phyloP scores from a whole-genome alignment of 139 green algal genomes.

The Astrephomene gubernaculifera region DNA sequence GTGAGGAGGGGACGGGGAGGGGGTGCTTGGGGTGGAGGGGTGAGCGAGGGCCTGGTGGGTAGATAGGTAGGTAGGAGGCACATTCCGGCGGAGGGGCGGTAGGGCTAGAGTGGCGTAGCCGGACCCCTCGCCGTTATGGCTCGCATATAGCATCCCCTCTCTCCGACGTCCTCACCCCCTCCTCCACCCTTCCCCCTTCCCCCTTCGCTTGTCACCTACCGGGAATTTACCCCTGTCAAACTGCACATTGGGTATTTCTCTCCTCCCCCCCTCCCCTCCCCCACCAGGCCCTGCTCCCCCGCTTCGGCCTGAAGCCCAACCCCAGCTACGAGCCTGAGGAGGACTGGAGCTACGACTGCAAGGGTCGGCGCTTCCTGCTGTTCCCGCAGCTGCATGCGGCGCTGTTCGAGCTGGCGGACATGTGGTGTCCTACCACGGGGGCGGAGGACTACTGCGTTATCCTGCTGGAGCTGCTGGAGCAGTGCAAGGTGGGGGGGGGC shows the following conservation, averaged over 20 bases:
- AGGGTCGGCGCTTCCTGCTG: slow-evolving; percentile 24
- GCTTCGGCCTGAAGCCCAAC: slow-evolving; percentile 39
- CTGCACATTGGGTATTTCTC: neutral
- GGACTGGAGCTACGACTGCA: slow-evolving; percentile 35
- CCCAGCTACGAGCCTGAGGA: slow-evolving; percentile 38
- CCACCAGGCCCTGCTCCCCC: slow-evolving; percentile 28
- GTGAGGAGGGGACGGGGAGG: too few relatives aligned
- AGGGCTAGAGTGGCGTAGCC: too few relatives aligned
- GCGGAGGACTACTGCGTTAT: slow-evolving; percentile 22
- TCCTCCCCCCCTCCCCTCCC: neutral
- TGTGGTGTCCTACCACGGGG: slow-evolving; percentile 28
- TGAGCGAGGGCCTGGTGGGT: too few relatives aligned
- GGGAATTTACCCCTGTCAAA: too few relatives aligned
- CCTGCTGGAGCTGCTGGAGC: slow-evolving; percentile 27
- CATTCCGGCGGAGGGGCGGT: too few relatives aligned
- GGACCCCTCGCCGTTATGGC: too few relatives aligned
- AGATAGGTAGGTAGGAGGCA: too few relatives aligned
- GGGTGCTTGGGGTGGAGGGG: too few relatives aligned
- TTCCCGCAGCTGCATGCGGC: slow-evolving; percentile 26
- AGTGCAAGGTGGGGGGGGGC: slow-evolving; percentile 13
- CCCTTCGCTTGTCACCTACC: too few relatives aligned
- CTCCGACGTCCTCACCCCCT: too few relatives aligned
- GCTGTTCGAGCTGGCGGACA: slow-evolving; percentile 42
- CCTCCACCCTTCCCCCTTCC: too few relatives aligned
- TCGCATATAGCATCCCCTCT: too few relatives aligned